Base-by-base conservation (phyloP, 148 eudicot genomes). In the Cornus controversa region DNA sequence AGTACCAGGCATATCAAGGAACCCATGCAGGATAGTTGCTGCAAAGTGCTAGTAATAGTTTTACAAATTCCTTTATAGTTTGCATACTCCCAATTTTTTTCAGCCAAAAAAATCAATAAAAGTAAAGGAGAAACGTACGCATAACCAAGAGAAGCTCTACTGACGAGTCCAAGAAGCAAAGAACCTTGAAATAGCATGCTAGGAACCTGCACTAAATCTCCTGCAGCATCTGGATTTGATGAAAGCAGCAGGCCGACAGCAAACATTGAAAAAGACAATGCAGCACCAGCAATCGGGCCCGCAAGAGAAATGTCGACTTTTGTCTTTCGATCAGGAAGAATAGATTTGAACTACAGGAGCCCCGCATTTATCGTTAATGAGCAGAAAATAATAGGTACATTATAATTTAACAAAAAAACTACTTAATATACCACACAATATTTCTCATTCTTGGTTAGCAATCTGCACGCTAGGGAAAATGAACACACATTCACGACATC, bases 251-350 rank as follows among this genome's bases (percentile, higher is more conserved):
- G 85, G 80, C 99, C 99, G 82, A 96, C 95, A 65, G 84, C 82
- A 77, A 96, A 92, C 99, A 96, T 91, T 25, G 98, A 93, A 74
- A 89, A 84, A 45, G 99, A 91, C 27, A 96, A 78, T 62, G 87
- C 84, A 81, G 94, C 98, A 58, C 99, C 99, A 76, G 99, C 97
- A 82, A 90, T 78, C 29, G 99, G 99, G 42, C 99, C 99, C n/a
- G 98, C 91, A 69, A 96, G 81, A 23, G 99, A 96, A 75, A 96
- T 87, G 75, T 96, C 99, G 11, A 96, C 93, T 81, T 87, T 82
- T 66, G 99, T 88, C 84, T 89, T 93, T 73, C 92, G 83, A 87
- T 96, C 95, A 24, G 98, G 99, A 68, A 96, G 94, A 76, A 96
- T 91, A 22, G 99, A 96, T 82, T 96, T 96, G 87, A 96, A 96